phyloP scores from a whole-genome alignment of 2,329 filamentous ascomycete species.

The Ceratocystis harringtonii region DNA sequence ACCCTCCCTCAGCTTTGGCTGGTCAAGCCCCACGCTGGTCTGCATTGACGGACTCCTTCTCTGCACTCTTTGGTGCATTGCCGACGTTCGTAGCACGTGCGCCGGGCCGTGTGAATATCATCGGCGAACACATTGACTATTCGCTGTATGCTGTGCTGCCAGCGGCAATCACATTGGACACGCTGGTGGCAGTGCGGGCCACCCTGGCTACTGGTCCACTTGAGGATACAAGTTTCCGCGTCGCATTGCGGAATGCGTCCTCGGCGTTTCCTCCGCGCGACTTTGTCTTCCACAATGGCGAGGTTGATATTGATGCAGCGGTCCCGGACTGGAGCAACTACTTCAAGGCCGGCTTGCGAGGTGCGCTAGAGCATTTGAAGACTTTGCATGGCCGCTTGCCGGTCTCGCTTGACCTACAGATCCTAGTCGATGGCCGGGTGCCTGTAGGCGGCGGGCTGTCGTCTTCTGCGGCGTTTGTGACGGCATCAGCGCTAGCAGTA shows the following conservation, averaged over 20 bases:
- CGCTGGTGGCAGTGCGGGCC: slow-evolving; percentile 63
- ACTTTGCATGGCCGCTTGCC: slow-evolving; percentile 38
- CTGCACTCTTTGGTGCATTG: slow-evolving; percentile 49
- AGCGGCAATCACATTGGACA: slow-evolving; percentile 87
- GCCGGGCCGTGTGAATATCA: slow-evolving; percentile 91
- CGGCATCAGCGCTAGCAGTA: slow-evolving; percentile 73
- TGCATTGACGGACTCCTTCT: slow-evolving; percentile 55
- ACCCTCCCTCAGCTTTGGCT: slow-evolving; percentile 55
- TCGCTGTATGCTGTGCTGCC: slow-evolving; percentile 90
- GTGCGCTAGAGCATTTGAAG: slow-evolving; percentile 60
- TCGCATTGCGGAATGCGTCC: slow-evolving; percentile 65
- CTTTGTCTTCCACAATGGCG: slow-evolving; percentile 47
- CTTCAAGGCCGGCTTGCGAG: slow-evolving; percentile 81
- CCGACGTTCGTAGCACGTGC: slow-evolving; percentile 78
- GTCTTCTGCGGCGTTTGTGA: slow-evolving; percentile 88
- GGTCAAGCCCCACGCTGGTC: slow-evolving; percentile 63
- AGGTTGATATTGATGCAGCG: slow-evolving; percentile 66
- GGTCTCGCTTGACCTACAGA: slow-evolving; percentile 59
- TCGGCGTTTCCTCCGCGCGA: slow-evolving; percentile 61
- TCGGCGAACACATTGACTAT: slow-evolving; percentile 98
- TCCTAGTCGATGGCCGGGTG: slow-evolving; percentile 82
- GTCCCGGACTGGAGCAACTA: slow-evolving; percentile 96
- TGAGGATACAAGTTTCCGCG: slow-evolving; percentile 33
- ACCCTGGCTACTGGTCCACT: slow-evolving; percentile 34
- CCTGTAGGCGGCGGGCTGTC: slow-evolving; percentile 84